These are phyloP conservation scores for Phytophthora vignae DNA, from an alignment of 352 stramenopile genomes.

Conservation along the genomic window DNA sequence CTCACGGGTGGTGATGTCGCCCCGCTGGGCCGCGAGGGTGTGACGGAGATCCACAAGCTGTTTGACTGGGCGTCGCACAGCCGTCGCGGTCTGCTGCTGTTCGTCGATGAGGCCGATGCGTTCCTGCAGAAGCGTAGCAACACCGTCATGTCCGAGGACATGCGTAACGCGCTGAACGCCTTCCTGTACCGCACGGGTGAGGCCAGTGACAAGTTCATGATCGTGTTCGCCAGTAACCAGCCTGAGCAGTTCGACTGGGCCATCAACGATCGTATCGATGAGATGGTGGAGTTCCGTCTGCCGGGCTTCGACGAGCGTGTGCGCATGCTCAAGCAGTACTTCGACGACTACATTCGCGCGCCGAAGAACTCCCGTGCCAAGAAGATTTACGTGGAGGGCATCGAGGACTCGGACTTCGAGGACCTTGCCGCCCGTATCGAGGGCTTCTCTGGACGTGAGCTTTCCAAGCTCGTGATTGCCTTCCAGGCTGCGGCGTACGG, in stretches of 20 bases:
- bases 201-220: slow-evolving; percentile 99
- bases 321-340: slow-evolving; percentile 98
- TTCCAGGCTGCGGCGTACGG: slow-evolving; percentile 99
- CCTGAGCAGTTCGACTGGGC: slow-evolving; percentile 99
- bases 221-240: slow-evolving; percentile 99
- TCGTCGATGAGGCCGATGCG: slow-evolving; percentile 99
- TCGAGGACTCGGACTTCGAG: slow-evolving; percentile 94
- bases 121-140: slow-evolving; percentile 98
- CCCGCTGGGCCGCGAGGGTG: slow-evolving; percentile 96
- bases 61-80: slow-evolving; percentile 99
- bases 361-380: slow-evolving; percentile 90
- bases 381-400: slow-evolving; percentile 92
- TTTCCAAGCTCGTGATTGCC: slow-evolving; percentile 99
- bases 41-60: slow-evolving; percentile 99
- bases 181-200: slow-evolving; percentile 99
- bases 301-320: slow-evolving; percentile 94
- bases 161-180: slow-evolving; percentile 99
- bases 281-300: slow-evolving; percentile 98
- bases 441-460: slow-evolving; percentile 98
- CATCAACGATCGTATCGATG: slow-evolving; percentile 99
- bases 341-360: slow-evolving; percentile 96
- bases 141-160: slow-evolving; percentile 95
- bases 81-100: slow-evolving; percentile 96
- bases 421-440: slow-evolving; percentile 93
- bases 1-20: slow-evolving; percentile 98